Evolutionary conservation across 2,329 filamentous ascomycete species (phyloP).

Genomic region (Pestalotiopsis sp.): DNA sequence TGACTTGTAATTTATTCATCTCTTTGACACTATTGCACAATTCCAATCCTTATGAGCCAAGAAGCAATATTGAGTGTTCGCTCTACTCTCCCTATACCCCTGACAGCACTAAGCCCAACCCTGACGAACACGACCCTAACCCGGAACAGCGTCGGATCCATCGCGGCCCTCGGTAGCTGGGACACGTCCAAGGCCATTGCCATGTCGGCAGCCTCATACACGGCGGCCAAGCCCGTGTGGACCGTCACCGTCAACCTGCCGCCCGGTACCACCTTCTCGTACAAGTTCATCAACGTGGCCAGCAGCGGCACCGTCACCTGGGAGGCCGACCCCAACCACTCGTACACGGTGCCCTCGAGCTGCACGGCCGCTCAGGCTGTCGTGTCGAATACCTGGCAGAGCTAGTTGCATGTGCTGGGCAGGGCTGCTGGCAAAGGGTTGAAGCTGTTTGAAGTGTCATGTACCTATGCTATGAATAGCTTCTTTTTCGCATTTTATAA

Average conservation of each 20-base stretch:
- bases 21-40: background rate
- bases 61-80: background rate
- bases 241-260: conserved; percentile 46
- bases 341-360: conserved; percentile 28
- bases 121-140: too few species aligned
- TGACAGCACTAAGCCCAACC: background rate
- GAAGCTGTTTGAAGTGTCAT: background rate
- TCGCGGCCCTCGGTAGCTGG: conserved; percentile 53
- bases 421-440: background rate
- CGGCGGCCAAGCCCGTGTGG: conserved; percentile 53
- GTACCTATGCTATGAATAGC: background rate
- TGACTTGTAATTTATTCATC: too few species aligned
- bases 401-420: background rate
- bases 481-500: too few species aligned
- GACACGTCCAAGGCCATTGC: conserved; percentile 44
- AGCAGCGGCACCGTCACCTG: conserved; percentile 50
- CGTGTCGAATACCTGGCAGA: conserved; percentile 26
- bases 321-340: conserved; percentile 50
- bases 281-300: conserved; percentile 58
- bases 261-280: conserved; percentile 49
- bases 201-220: conserved; percentile 52
- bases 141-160: conserved; percentile 19
- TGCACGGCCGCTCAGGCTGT: conserved; percentile 22
- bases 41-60: background rate
- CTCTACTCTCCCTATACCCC: background rate